A percentile compares a stretch with the other conserved stretches of the same genome.
These are phyloP conservation scores for Solanum etuberosum DNA, from an alignment of 257 asterid species.

Conservation along the genomic window DNA sequence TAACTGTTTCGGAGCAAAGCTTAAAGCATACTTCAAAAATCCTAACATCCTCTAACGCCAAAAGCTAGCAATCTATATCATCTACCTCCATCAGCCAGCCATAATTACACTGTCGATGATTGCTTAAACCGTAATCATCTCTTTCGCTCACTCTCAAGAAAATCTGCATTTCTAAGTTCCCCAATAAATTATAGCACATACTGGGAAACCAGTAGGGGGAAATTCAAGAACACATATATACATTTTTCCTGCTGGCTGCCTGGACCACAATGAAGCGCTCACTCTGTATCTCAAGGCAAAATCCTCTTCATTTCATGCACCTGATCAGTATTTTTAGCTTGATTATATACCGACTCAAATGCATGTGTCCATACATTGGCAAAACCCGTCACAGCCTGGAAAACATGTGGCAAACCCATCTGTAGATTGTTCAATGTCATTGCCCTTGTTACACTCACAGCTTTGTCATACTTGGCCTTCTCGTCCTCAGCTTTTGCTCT, in stretches of 20 bases:
- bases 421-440: constrained; percentile 84
- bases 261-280: neutral
- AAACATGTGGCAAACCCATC: constrained; percentile 87
- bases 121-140: neutral
- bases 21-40: neutral
- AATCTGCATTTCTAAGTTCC: neutral
- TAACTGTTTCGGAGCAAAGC: neutral
- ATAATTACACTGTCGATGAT: neutral
- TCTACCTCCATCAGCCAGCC: neutral
- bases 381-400: constrained; percentile 88
- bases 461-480: constrained; percentile 76
- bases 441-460: constrained; percentile 61
- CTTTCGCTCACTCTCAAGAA: neutral
- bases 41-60: neutral
- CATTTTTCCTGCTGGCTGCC: neutral
- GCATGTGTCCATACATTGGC: constrained; percentile 75
- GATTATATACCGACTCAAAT: constrained; percentile 73
- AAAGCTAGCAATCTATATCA: neutral
- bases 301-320: constrained; percentile 55
- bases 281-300: constrained; percentile 22
- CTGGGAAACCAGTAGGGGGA: neutral
- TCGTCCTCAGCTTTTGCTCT: constrained; percentile 76
- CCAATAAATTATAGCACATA: neutral
- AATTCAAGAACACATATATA: neutral
- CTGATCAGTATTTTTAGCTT: constrained; percentile 40